phyloP scores from a whole-genome alignment of 345 rosid genomes.

The Eucalyptus guilfoylei region DNA sequence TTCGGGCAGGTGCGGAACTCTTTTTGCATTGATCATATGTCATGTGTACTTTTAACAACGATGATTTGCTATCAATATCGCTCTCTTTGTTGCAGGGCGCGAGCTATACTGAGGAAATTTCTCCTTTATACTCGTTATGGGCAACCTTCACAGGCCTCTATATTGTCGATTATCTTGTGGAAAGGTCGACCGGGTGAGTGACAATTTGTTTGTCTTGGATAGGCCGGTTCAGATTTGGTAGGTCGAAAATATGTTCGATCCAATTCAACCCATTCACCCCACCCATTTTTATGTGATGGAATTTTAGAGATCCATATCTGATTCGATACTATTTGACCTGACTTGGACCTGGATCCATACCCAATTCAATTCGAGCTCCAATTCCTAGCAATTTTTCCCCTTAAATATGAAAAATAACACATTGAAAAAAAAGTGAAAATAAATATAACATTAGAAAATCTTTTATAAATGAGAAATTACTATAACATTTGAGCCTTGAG shows the following conservation, averaged over 20 bases:
- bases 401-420: neutral
- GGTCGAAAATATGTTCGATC: neutral
- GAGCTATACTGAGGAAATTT: constrained; percentile 53
- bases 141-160: constrained; percentile 96
- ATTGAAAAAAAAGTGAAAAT: too few relatives aligned
- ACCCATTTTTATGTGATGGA: neutral
- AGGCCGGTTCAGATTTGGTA: neutral
- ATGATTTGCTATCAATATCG: neutral
- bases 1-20: constrained; percentile 68
- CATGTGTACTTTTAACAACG: neutral
- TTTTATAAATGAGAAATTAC: too few relatives aligned
- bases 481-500: too few relatives aligned
- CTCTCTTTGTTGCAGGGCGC: constrained; percentile 28
- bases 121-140: constrained; percentile 92
- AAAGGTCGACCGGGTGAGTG: constrained; percentile 90
- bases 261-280: neutral
- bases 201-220: neutral
- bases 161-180: constrained; percentile 92
- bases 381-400: neutral
- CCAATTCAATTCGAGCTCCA: fast-evolving
- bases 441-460: neutral
- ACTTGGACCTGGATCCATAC: fast-evolving
- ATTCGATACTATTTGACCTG: too few relatives aligned
- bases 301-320: fast-evolving
- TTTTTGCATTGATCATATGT: neutral